Conservation (phyloP, 352 stramenopile species). For the Globisporangium orthogonon region DNA sequence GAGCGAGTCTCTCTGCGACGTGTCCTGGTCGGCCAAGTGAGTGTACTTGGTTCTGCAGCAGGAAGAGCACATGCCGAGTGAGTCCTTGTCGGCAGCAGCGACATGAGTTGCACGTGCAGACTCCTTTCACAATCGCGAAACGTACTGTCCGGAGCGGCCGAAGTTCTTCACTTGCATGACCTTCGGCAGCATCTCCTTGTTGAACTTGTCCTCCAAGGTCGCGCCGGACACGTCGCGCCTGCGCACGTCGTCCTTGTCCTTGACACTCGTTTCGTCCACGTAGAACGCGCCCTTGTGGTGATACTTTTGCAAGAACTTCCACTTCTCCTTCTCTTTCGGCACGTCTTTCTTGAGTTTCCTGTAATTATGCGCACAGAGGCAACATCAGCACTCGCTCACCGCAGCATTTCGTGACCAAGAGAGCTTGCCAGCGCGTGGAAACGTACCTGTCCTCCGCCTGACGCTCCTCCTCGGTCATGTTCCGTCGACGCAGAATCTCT, state of each 20-base stretch:
- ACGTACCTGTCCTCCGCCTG: constrained; percentile 85
- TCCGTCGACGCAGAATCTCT: constrained; percentile 85
- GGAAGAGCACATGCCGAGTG: background rate
- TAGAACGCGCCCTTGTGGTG: constrained; percentile 99
- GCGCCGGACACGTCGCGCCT: constrained; percentile 85
- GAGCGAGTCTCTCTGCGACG: constrained; percentile 73
- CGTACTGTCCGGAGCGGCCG: constrained; percentile 90
- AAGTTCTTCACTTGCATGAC: constrained; percentile 99
- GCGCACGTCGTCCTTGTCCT: constrained; percentile 87
- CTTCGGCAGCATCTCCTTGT: constrained; percentile 90
- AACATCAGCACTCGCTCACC: background rate
- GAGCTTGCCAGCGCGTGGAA: constrained; percentile 1
- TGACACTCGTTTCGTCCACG: constrained; percentile 92
- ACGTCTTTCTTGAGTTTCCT: constrained; percentile 82
- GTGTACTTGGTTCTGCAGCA: constrained; percentile 93
- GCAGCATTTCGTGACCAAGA: background rate
- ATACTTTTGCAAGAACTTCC: constrained; percentile 97
- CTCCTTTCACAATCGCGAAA: background rate
- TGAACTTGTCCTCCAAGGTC: constrained; percentile 92
- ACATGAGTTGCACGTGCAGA: background rate
- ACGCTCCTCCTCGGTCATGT: constrained; percentile 95
- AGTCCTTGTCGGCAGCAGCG: background rate
- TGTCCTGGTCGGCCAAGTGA: constrained; percentile 97
- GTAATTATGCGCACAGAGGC: background rate
- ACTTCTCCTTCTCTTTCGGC: constrained; percentile 81